A percentile compares a stretch with the other conserved stretches of the same genome.
Conservation (phyloP, 2,329 filamentous ascomycete species). For the Falciphora oryzae region DNA sequence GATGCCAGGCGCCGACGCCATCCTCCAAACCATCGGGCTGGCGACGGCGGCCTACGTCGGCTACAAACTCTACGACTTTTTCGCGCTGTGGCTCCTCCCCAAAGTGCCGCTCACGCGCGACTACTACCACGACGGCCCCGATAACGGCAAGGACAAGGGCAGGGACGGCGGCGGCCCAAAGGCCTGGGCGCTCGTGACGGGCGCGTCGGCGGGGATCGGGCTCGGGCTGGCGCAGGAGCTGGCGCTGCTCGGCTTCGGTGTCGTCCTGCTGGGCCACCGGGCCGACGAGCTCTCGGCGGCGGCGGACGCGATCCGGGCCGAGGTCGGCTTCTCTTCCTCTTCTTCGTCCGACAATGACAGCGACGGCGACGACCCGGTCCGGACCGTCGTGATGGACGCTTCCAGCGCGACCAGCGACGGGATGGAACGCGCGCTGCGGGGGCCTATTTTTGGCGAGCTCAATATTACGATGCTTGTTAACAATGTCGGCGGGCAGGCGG, state of each 20-base stretch:
- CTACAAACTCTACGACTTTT: constrained; percentile 15
- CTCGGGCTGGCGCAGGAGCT: constrained; percentile 27
- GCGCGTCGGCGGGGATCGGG: constrained; percentile 28
- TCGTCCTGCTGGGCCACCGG: constrained; percentile 27
- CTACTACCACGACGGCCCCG: constrained; percentile 14
- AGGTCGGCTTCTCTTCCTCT: neutral
- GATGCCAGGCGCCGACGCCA: neutral
- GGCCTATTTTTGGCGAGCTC: constrained; percentile 19
- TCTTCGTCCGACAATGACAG: neutral
- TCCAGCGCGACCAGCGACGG: constrained; percentile 21
- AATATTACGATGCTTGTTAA: constrained; percentile 28
- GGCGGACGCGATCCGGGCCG: constrained; percentile 12
- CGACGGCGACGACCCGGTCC: neutral
- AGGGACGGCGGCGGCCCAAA: neutral
- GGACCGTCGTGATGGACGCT: constrained; percentile 23
- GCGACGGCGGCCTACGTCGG: constrained; percentile 13
- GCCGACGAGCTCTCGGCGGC: constrained; percentile 23
- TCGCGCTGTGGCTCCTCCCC: constrained; percentile 21
- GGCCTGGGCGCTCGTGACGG: constrained; percentile 28
- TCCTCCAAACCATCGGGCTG: constrained; percentile 17
- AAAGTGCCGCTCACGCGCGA: constrained; percentile 19
- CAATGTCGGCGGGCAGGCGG: constrained; percentile 26
- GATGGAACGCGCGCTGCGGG: constrained; percentile 17
- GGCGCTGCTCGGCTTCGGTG: constrained; percentile 26
- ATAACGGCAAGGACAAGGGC: neutral